These are phyloP conservation scores for Saturnispora dispora DNA, from an alignment of 805 yeast genomes.

Conservation along the genomic window DNA sequence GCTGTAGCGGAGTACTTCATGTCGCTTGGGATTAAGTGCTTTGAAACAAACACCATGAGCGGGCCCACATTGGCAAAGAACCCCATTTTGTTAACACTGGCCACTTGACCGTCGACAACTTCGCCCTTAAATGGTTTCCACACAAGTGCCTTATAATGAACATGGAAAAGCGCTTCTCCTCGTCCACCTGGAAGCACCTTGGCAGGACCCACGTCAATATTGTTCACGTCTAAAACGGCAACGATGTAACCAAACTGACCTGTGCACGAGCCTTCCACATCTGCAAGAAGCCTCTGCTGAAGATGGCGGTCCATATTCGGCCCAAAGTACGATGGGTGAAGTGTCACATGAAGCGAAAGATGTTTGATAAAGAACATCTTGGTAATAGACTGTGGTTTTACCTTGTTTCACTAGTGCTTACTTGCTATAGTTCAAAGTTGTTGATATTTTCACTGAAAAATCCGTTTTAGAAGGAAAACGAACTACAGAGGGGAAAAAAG, in stretches of 20 bases:
- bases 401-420: not conserved
- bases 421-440: not conserved
- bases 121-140: conserved; percentile 99
- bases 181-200: conserved; percentile 73
- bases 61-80: conserved; percentile 98
- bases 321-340: conserved; percentile 96
- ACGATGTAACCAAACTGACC: conserved; percentile 98
- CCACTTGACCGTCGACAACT: conserved; percentile 94
- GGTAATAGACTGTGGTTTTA: not conserved
- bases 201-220: conserved; percentile 92
- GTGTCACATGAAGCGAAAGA: conserved; percentile 80
- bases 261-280: conserved; percentile 97
- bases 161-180: conserved; percentile 95
- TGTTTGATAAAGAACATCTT: conserved; percentile 51
- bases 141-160: conserved; percentile 90
- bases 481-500: not conserved
- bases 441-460: not conserved
- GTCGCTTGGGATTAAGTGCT: conserved; percentile 89
- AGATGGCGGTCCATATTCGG: conserved; percentile 95
- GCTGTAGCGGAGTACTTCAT: conserved; percentile 93
- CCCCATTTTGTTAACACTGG: conserved; percentile 90
- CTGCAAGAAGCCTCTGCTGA: conserved; percentile 81
- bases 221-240: conserved; percentile 90
- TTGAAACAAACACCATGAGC: conserved; percentile 84
- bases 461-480: not conserved